Conservation (phyloP, 805 yeast species). For the Trichomonascus vanleenenianus region DNA sequence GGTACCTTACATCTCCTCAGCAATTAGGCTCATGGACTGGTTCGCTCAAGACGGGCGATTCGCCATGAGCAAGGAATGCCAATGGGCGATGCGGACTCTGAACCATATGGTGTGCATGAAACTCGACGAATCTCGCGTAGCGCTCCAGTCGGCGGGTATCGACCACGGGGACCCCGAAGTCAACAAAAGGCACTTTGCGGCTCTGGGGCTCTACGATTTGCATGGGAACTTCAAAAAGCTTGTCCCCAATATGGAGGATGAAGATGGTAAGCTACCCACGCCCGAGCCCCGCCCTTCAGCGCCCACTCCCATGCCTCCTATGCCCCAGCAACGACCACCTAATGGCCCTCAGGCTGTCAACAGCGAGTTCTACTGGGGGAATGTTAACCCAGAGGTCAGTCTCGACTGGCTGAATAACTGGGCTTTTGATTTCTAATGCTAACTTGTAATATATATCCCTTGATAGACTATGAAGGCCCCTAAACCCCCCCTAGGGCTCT, state of each 20-base stretch:
- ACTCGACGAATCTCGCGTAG: conserved; percentile 34
- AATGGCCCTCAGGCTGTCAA: too few species aligned
- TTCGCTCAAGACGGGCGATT: conserved; percentile 20
- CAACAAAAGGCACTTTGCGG: conserved; percentile 40
- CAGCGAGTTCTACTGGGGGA: neutral
- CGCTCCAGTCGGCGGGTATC: conserved; percentile 37
- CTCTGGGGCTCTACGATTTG: conserved; percentile 36
- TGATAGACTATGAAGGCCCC: too few species aligned
- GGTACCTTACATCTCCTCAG: conserved; percentile 11
- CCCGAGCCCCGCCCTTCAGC: neutral
- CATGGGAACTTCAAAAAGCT: conserved; percentile 9
- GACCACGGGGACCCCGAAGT: conserved; percentile 48
- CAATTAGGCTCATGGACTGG: conserved; percentile 13
- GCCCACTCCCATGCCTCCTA: too few species aligned
- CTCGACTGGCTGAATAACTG: conserved; percentile 17
- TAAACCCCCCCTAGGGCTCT: too few species aligned
- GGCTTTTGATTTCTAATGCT: conserved; percentile 4
- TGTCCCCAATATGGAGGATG: too few species aligned
- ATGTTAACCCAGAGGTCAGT: conserved; percentile 4
- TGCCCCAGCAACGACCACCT: too few species aligned
- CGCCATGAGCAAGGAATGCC: conserved; percentile 48
- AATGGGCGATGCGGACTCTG: conserved; percentile 54
- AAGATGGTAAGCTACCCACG: too few species aligned
- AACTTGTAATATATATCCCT: too few species aligned
- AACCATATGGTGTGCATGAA: conserved; percentile 44